Base-by-base conservation (phyloP, 2,329 filamentous ascomycete species). In the Hypoxylon sp. region DNA sequence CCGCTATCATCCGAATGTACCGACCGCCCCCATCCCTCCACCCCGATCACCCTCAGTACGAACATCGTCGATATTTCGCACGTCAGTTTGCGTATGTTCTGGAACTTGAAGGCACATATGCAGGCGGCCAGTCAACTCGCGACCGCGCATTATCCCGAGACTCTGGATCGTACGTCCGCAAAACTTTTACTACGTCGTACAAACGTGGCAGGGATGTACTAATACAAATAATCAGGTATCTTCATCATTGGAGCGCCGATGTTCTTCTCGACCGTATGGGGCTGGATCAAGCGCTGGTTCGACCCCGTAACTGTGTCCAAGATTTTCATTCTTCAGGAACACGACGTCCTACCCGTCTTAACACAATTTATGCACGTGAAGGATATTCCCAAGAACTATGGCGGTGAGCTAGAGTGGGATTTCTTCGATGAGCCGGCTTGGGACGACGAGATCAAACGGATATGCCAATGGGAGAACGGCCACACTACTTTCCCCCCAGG, bases 281-380 rank as follows among this genome's bases (percentile, higher is more conserved):
- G 92, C 72, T 97, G 94, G 93, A 88, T 97, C 81, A 97, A 97
- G 85, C 91, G 92, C 76, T 97, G 94, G 94, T 97, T 97, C 76
- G 92, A 94, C 82, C 94, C 94, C 6, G 93, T 94, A 69, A 98
- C 95, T 35, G 93, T 94, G 2, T 96, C 93, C 75, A 98, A 98
- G 83, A 98, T 98, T 79, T 97, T 97, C 80, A 96, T 98, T 74
- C 88, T 98, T 60, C 86, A 86, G 52, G 84, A 88, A 7, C 78
- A 87, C 61, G 93, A 97, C 80, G 91, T 97, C 58, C 87, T 90
- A 73, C 83, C 91, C 15, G 95, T 93, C 1, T 88, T 98, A 27
- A 87, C 90, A 71, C 85, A 88, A 60, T 98, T 95, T 81, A 93
- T 98, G 78, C 92, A 97, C 58, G 85, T 88, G 0, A 85, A 88